A percentile compares a stretch with the other conserved stretches of the same genome.
Conservation (phyloP, 2,329 filamentous ascomycete genomes). For the Magnaporthiopsis rhizophila region DNA sequence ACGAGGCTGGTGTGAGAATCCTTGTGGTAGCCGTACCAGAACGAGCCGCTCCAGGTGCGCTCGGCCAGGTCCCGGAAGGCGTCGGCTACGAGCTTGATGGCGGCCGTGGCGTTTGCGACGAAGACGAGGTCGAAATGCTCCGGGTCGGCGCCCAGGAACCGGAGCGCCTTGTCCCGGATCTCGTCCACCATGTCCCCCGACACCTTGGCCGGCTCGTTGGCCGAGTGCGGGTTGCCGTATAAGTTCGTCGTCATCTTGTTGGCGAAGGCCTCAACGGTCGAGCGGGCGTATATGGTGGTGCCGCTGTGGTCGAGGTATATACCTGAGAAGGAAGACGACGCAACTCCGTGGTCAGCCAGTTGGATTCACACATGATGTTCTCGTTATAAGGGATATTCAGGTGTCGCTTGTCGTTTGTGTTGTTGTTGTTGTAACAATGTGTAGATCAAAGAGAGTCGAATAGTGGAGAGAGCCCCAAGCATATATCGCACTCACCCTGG, state of each 20-base stretch:
- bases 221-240: slow-evolving; percentile 63
- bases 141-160: slow-evolving; percentile 51
- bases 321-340: slow-evolving; percentile 20
- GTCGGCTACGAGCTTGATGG: slow-evolving; percentile 54
- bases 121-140: slow-evolving; percentile 54
- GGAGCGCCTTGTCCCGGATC: slow-evolving; percentile 43
- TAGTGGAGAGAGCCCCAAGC: not conserved
- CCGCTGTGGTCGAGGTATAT: slow-evolving; percentile 53
- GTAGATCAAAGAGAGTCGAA: not conserved
- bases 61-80: slow-evolving; percentile 45
- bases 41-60: slow-evolving; percentile 34
- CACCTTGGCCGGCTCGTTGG: slow-evolving; percentile 49
- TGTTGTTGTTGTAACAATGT: not conserved
- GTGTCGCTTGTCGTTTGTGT: not conserved
- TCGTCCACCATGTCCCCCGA: slow-evolving; percentile 50
- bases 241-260: slow-evolving; percentile 46
- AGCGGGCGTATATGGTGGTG: slow-evolving; percentile 49
- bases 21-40: slow-evolving; percentile 54
- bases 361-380: not conserved
- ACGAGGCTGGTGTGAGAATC: slow-evolving; percentile 58
- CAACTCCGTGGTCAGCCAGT: not conserved
- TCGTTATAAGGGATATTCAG: not conserved
- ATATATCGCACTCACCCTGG: slow-evolving; percentile 21
- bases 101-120: slow-evolving; percentile 53
- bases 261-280: slow-evolving; percentile 48